A percentile compares a stretch with the other conserved stretches of the same genome.
phyloP scores from a whole-genome alignment of 768 basidiomycete species.

The Nidula microcarpa region DNA sequence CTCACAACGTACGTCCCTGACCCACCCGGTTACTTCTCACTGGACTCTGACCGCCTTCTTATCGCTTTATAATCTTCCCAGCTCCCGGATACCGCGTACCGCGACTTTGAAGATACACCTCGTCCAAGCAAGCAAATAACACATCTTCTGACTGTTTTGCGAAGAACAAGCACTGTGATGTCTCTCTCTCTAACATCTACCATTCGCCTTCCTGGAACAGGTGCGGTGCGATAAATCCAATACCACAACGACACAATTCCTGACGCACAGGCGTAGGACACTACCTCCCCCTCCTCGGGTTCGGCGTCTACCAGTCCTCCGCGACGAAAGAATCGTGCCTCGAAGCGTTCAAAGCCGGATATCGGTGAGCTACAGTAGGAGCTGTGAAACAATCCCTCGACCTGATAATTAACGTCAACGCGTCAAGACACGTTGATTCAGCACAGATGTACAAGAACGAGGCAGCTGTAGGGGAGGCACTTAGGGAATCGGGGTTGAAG shows the following conservation, averaged over 20 bases:
- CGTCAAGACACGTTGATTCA: constrained; percentile 52
- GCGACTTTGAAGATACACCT: not conserved
- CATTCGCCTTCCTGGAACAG: constrained; percentile 15
- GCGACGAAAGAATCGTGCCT: constrained; percentile 42
- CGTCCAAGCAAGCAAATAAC: not conserved
- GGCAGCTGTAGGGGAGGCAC: constrained; percentile 42
- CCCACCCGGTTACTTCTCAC: no score
- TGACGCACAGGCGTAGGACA: constrained; percentile 23
- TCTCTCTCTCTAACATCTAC: constrained; percentile 14
- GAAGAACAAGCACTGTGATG: not conserved
- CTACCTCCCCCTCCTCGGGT: constrained; percentile 53
- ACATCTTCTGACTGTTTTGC: not conserved
- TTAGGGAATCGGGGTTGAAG: constrained; percentile 43
- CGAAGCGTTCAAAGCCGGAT: constrained; percentile 58
- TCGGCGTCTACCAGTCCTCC: constrained; percentile 60
- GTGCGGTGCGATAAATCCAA: constrained; percentile 4
- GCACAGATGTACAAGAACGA: constrained; percentile 58
- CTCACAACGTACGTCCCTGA: no score
- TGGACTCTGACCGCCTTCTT: no score
- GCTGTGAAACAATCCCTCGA: not conserved
- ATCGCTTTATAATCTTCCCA: no score
- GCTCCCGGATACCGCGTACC: not conserved
- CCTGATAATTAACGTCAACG: not conserved
- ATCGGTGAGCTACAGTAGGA: constrained; percentile 31
- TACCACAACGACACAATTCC: not conserved